phyloP scores from a whole-genome alignment of 2,329 filamentous ascomycete species.

The Aspergillus brasiliensis region DNA sequence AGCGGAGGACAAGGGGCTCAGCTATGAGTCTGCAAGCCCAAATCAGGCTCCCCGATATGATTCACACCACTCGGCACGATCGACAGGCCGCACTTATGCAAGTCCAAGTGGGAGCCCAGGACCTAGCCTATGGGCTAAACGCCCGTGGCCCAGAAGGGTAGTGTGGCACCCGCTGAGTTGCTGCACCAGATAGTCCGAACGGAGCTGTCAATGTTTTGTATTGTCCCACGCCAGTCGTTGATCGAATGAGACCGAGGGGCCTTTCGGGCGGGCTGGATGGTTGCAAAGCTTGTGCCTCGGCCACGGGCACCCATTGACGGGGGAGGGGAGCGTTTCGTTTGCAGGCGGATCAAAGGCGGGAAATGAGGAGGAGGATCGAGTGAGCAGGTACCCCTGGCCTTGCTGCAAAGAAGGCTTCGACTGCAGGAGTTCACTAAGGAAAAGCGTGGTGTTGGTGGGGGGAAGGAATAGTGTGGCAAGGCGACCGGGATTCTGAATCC shows the following conservation, averaged over 20 bases:
- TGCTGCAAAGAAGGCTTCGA: slow-evolving; percentile 11
- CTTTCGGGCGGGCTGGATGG: slow-evolving; percentile 11
- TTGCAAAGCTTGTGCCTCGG: slow-evolving; percentile 12
- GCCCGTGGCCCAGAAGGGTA: slow-evolving; percentile 26
- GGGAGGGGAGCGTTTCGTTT: neutral
- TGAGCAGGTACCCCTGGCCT: slow-evolving; percentile 5
- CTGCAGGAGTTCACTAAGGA: slow-evolving; percentile 9
- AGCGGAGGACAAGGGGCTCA: slow-evolving; percentile 11
- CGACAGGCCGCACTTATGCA: slow-evolving; percentile 38
- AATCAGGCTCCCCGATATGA: slow-evolving; percentile 10
- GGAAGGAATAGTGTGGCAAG: slow-evolving; percentile 13
- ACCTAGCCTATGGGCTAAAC: slow-evolving; percentile 27
- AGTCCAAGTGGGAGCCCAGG: slow-evolving; percentile 28
- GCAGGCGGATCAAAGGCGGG: neutral
- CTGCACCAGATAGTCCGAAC: slow-evolving; percentile 14
- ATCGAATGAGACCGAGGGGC: slow-evolving; percentile 5
- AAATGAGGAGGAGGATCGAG: neutral
- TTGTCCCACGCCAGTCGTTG: slow-evolving; percentile 11
- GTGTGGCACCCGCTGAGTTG: slow-evolving; percentile 16
- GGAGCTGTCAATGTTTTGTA: slow-evolving; percentile 4
- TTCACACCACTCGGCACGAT: slow-evolving; percentile 27
- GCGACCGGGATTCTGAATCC: slow-evolving; percentile 11
- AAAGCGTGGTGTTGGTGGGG: slow-evolving; percentile 11
- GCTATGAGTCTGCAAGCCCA: slow-evolving; percentile 18
- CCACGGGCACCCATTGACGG: slow-evolving; percentile 11